Conservation (phyloP, 257 asterid genomes). For the Plantago major region DNA sequence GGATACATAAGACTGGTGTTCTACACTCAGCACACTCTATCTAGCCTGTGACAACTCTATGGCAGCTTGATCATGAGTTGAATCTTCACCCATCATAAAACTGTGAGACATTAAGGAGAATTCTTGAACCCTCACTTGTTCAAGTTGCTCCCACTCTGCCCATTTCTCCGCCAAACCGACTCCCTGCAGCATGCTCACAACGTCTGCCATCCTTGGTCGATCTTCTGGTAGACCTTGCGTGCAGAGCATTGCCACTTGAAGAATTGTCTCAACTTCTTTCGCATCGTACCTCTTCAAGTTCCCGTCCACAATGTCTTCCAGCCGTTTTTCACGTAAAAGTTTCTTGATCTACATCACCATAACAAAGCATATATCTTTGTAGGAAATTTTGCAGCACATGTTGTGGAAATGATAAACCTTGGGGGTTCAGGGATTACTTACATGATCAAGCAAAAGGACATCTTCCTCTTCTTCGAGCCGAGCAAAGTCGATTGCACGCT, state of each 20-base stretch:
- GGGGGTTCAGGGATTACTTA: slow-evolving; percentile 24
- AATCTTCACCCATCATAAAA: slow-evolving; percentile 73
- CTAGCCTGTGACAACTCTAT: slow-evolving; percentile 81
- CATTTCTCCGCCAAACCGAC: slow-evolving; percentile 77
- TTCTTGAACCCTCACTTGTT: slow-evolving; percentile 50
- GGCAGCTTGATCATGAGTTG: slow-evolving; percentile 74
- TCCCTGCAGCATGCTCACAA: slow-evolving; percentile 71
- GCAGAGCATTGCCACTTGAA: slow-evolving; percentile 87
- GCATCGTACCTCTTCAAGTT: slow-evolving; percentile 44
- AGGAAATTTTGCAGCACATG: neutral
- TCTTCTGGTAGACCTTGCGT: slow-evolving; percentile 75
- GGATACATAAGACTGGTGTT: neutral
- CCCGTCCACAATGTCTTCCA: slow-evolving; percentile 61
- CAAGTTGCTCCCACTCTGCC: slow-evolving; percentile 94
- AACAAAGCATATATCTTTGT: neutral
- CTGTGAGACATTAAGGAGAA: slow-evolving; percentile 44
- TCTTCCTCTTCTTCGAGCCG: slow-evolving; percentile 95
- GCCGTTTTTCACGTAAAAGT: slow-evolving; percentile 57
- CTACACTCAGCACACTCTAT: slow-evolving; percentile 3
- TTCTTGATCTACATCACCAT: slow-evolving; percentile 54
- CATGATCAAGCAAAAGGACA: slow-evolving; percentile 84
- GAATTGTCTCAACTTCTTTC: slow-evolving; percentile 61
- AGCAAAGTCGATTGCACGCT: slow-evolving; percentile 83
- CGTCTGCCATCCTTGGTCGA: slow-evolving; percentile 76
- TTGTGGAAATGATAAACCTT: neutral